A percentile compares a stretch with the other conserved stretches of the same genome.
These are phyloP conservation scores for Parastagonospora avenae DNA, from an alignment of 2,329 filamentous ascomycete genomes.

Conservation along the genomic window DNA sequence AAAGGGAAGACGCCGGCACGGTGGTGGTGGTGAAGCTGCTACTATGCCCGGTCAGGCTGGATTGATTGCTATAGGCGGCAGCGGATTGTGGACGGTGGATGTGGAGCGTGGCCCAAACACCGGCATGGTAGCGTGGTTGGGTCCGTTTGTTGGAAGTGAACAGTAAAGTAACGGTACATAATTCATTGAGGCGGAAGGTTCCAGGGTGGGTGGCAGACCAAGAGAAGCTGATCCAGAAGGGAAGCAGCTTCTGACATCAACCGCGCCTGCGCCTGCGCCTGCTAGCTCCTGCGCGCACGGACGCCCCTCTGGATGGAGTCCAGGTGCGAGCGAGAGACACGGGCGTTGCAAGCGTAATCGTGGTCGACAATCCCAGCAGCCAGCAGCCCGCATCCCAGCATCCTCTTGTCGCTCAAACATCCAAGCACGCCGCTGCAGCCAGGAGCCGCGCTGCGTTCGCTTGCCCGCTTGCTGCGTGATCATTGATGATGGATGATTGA, in stretches of 20 bases:
- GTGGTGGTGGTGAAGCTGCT: no score
- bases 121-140: conserved; percentile 18
- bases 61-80: not conserved
- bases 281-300: conserved; percentile 20
- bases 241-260: conserved; percentile 46
- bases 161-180: conserved; percentile 34
- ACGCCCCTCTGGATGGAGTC: no score
- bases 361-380: not conserved
- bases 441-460: no score
- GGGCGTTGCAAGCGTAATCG: not conserved
- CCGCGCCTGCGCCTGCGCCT: conserved; percentile 29
- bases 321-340: no score
- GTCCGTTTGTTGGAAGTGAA: conserved; percentile 14
- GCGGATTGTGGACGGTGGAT: not conserved
- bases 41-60: no score
- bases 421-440: no score
- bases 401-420: no score
- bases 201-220: conserved; percentile 37
- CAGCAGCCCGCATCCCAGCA: no score
- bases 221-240: conserved; percentile 48
- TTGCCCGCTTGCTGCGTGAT: no score
- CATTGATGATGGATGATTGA: no score
- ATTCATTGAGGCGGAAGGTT: conserved; percentile 45
- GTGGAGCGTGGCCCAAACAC: conserved; percentile 4
- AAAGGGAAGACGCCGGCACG: no score